These are phyloP conservation scores for Alloascoidea africana DNA, from an alignment of 805 yeast species.

Conservation along the genomic window DNA sequence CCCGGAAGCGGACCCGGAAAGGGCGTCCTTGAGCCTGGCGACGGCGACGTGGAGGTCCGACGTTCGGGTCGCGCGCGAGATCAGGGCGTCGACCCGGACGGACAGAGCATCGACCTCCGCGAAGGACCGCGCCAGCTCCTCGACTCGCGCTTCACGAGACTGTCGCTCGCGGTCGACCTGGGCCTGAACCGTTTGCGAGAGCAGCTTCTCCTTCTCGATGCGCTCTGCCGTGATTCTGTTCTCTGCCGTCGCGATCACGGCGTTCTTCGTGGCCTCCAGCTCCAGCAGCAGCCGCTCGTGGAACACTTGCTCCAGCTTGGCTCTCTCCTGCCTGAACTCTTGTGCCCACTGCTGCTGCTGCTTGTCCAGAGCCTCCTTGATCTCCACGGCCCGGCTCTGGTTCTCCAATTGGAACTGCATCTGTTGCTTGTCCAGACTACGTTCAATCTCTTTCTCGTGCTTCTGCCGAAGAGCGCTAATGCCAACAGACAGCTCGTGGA, in stretches of 20 bases:
- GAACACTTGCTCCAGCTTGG: conserved; percentile 43
- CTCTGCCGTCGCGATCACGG: conserved; percentile 54
- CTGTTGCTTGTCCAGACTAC: conserved; percentile 15
- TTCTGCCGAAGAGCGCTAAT: conserved; percentile 8
- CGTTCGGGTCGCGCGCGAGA: conserved; percentile 23
- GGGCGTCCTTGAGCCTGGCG: conserved; percentile 23
- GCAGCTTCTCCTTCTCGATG: conserved; percentile 51
- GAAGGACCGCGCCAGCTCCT: conserved; percentile 40
- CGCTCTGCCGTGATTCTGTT: conserved; percentile 57
- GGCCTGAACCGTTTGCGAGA: conserved; percentile 39
- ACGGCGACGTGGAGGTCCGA: conserved; percentile 29
- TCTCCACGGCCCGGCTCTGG: conserved; percentile 12
- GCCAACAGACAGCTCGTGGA: conserved; percentile 10
- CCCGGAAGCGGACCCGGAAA: conserved; percentile 23
- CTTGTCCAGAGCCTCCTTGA: conserved; percentile 17
- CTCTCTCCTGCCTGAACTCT: conserved; percentile 48
- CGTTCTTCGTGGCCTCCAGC: conserved; percentile 48
- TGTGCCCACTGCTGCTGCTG: conserved; percentile 41
- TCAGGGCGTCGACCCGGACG: conserved; percentile 20
- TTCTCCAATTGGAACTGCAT: conserved; percentile 15
- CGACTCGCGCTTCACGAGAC: conserved; percentile 59
- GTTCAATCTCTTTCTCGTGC: conserved; percentile 10
- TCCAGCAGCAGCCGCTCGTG: conserved; percentile 43
- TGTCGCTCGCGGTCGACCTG: conserved; percentile 62
- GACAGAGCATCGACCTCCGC: conserved; percentile 32